Evolutionary conservation across 805 yeast genomes (phyloP), one percentile per base, ranked within the genome.

Genomic region (Starmera quercuum): DNA sequence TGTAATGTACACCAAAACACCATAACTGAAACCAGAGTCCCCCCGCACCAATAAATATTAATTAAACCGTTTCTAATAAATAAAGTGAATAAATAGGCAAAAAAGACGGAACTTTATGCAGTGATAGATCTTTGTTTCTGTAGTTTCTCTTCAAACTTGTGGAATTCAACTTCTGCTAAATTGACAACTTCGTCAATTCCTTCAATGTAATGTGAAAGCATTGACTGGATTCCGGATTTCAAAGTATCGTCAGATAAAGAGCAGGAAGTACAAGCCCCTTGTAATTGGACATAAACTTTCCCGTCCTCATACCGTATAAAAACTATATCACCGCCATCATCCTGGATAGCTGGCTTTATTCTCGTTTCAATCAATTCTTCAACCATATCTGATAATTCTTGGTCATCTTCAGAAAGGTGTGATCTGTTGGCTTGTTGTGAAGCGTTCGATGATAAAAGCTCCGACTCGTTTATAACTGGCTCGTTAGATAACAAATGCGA

Each of bases 271-370:
- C 99, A 92, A 7, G 98, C 97, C 31, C 99, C 99, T 48, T 85
- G 88, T 30, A 92, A 65, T 54, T 83, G 86, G 47, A 92, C 73
- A 55, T 75, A 83, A 6, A 94, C 97, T 11, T 82, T 77, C 2
- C 98, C 98, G 1, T 82, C 70, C 38, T 80, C 84, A 53, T 84
- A 88, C 6, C 85, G 92, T 38, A 83, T 72, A 56, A 78, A 94
- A 47, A 85, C 88, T 41, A 92, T 79, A 53, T 92, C 97, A 22
- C 99, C 99, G 41, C 99, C 99, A 51, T 92, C 99, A 51, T 92
- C 99, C 62, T 87, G 95, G 37, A 92, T 87, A 1, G 97, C 96
- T 1, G 99, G 99, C 52, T 96, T 78, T 33, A 92, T 88, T 54
- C 97, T 77, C 2, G 98, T 92, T 40, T 83, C 94, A 36, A 94